Evolutionary conservation across 2,329 filamentous ascomycete genomes (phyloP), one percentile per base, ranked within the genome.

Genomic region (Aureobasidium leucospermi): DNA sequence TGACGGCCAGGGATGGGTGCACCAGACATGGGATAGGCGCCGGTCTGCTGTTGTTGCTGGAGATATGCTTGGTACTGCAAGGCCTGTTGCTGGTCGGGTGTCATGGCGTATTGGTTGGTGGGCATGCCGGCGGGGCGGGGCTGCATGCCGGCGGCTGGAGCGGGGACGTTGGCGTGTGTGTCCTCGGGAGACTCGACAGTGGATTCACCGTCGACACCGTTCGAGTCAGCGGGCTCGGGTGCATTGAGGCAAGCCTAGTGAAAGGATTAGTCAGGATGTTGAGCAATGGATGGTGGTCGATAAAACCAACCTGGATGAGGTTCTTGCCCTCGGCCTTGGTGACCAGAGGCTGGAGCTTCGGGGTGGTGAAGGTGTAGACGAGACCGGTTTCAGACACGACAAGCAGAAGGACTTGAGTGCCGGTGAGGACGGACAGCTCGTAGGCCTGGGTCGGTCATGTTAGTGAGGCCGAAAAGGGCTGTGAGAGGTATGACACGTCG

Each of bases 311-410:
- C 86, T 99, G 94, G 67, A 99, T 97, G 65, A 99, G 80, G 74
- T 99, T 99, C 84, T 99, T 99, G 78, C 94, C 94, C 78, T 97
- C 94, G 16, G 94, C 88, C 80, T 97, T 97, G 64, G 94, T 99
- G 67, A 97, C 94, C 58, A 99, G 85, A 64, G 94, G 94, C 78
- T 97, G 94, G 60, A 99, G 85, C 81, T 99, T 99, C 19, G 94
- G 94, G 15, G 94, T 99, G 63, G 93, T 97, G 52, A 97, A 97
- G 62, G 93, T 97, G 77, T 97, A 97, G 69, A 97, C 93, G 36
- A 97, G 85, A 66, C 93, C 93, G 28, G 93, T 97, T 79, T 97
- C 93, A 46, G 93, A 97, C 64, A 97, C 93, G 69, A 97, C 93
- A 58, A 99, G 86, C 41, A 99, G 84, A 34, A 99, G 83, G 52